A percentile compares a stretch with the other conserved stretches of the same genome.
Evolutionary conservation across 495 filamentous ascomycete species (phyloP).

Genomic region (Aeminium ludgeri): DNA sequence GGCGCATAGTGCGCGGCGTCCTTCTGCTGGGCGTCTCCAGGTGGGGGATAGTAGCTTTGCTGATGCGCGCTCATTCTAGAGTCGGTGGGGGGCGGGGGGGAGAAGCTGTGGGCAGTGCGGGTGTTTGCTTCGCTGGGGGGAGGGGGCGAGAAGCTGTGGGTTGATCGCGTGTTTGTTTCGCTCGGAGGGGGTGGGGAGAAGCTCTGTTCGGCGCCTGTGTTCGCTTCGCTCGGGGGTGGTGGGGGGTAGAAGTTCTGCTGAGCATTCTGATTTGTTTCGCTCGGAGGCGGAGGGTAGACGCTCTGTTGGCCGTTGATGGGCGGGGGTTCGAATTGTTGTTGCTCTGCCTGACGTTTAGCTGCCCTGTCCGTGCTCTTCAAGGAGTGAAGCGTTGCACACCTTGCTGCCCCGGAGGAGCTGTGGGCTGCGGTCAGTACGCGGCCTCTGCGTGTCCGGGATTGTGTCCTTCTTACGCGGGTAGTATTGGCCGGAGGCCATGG

Average conservation of each 20-base stretch:
- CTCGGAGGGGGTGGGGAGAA: too few species aligned
- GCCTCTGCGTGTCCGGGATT: too few species aligned
- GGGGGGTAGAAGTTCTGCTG: too few species aligned
- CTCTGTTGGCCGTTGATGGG: slow-evolving; percentile 17
- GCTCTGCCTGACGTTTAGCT: slow-evolving; percentile 2
- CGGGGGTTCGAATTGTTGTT: slow-evolving; percentile 16
- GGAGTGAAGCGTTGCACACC: slow-evolving; percentile 8
- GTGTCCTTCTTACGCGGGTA: slow-evolving; percentile 22
- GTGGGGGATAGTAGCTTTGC: slow-evolving; percentile 26
- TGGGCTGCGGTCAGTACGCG: slow-evolving; percentile 2
- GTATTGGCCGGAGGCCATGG: slow-evolving; percentile 15
- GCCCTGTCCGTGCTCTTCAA: slow-evolving; percentile 7
- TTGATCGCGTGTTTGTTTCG: too few species aligned
- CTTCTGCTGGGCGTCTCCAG: slow-evolving; percentile 21
- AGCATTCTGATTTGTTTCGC: too few species aligned
- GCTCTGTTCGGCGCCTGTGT: too few species aligned
- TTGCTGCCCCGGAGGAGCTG: slow-evolving; percentile 19
- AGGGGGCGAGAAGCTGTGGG: too few species aligned
- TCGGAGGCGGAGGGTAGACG: slow-evolving; percentile 24
- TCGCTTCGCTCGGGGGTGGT: too few species aligned
- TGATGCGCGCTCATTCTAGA: too few species aligned
- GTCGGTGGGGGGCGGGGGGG: too few species aligned
- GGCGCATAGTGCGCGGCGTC: slow-evolving; percentile 16
- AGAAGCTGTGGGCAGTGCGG: too few species aligned
- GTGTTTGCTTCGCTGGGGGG: too few species aligned